Conservation (phyloP, 371 early-diverging fungal genomes). For the Apophysomyces elegans region DNA sequence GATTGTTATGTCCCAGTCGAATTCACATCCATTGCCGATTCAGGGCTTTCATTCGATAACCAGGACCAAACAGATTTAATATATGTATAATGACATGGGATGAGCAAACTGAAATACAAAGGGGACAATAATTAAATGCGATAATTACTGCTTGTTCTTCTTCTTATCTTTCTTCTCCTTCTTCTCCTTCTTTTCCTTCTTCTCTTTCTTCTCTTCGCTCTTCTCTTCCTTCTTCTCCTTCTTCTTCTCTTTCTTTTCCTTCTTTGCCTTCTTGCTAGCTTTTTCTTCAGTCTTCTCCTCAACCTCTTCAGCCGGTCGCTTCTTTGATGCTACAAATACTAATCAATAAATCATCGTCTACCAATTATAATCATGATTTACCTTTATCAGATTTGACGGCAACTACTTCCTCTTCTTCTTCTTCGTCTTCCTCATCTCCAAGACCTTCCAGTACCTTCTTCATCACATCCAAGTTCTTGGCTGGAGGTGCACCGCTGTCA, state of each 20-base stretch:
- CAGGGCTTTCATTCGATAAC: no score
- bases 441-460: constrained; percentile 80
- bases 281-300: constrained; percentile 37
- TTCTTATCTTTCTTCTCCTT: constrained; percentile 29
- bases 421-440: constrained; percentile 57
- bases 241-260: constrained; percentile 59
- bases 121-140: not conserved
- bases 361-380: constrained; percentile 5
- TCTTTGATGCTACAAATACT: constrained; percentile 19
- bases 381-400: constrained; percentile 12
- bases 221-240: constrained; percentile 58
- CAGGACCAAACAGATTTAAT: no score
- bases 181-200: constrained; percentile 41
- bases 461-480: constrained; percentile 96
- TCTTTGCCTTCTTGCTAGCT: constrained; percentile 38
- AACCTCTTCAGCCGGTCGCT: constrained; percentile 36
- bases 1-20: no score
- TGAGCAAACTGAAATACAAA: no score
- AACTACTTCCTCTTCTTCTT: constrained; percentile 25
- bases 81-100: no score
- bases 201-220: constrained; percentile 60
- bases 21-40: no score
- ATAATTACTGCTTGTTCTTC: constrained; percentile 35
- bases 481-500: constrained; percentile 86
- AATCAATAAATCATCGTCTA: constrained; percentile 6